Percentiles rank a stretch among this genome's conserved stretches.
These are phyloP conservation scores for Phytophthora europaea DNA, from an alignment of 352 stramenopile species.

Conservation along the genomic window DNA sequence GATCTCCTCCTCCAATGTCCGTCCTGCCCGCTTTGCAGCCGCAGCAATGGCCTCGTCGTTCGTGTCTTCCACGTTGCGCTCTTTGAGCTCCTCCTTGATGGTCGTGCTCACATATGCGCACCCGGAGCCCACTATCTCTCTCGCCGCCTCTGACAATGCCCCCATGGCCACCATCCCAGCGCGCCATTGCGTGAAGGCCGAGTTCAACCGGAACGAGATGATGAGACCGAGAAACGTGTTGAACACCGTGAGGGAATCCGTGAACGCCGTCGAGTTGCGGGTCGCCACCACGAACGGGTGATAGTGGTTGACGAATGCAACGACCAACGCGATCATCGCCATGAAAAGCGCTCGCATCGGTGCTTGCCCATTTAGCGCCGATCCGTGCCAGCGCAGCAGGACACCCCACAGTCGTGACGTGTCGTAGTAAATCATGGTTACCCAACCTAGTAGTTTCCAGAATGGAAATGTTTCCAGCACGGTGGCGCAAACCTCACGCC, in stretches of 20 bases:
- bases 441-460: no score
- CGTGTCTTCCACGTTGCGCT: conserved; percentile 13
- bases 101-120: conserved; percentile 70
- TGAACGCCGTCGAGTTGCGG: conserved; percentile 73
- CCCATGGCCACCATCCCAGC: conserved; percentile 69
- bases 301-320: conserved; percentile 60
- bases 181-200: conserved; percentile 80
- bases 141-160: conserved; percentile 59
- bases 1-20: conserved; percentile 7
- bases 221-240: conserved; percentile 84
- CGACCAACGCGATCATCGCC: conserved; percentile 56
- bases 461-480: conserved; percentile 10
- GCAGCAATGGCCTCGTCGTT: conserved; percentile 6
- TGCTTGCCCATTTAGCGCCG: conserved; percentile 69
- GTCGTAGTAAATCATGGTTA: conserved; percentile 82
- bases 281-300: conserved; percentile 70
- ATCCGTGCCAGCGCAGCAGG: conserved; percentile 73
- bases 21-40: conserved; percentile 8
- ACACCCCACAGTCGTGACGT: conserved; percentile 58
- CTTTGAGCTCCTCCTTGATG: conserved; percentile 32
- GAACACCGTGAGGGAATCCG: conserved; percentile 80
- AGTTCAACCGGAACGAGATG: conserved; percentile 84
- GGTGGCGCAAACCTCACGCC: conserved; percentile 13
- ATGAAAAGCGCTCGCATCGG: conserved; percentile 70
- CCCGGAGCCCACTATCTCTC: conserved; percentile 68